Evolutionary conservation across 441 rosid species (phyloP).

Genomic region (Corymbia calophylla): DNA sequence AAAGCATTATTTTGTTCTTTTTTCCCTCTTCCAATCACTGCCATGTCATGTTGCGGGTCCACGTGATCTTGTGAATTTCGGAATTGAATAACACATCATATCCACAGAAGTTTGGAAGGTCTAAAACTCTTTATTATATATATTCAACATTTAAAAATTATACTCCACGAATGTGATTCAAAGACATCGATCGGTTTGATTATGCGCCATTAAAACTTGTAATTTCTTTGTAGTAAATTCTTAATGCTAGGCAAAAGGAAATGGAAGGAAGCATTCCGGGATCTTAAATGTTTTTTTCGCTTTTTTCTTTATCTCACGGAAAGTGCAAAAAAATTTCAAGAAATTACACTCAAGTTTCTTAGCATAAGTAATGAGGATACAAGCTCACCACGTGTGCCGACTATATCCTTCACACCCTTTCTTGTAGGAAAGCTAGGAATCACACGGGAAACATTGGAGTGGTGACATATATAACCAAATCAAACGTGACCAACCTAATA

Average conservation of each 20-base stretch:
- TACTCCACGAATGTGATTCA: not conserved
- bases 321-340: not conserved
- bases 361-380: not conserved
- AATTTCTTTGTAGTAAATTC: not conserved
- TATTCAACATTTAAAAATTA: not conserved
- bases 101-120: not conserved
- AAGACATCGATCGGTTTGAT: not conserved
- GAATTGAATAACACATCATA: not conserved
- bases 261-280: not conserved
- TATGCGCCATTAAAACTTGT: not conserved
- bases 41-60: not conserved
- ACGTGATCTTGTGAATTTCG: not conserved
- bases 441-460: not conserved
- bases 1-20: not conserved
- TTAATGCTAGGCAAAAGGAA: not conserved
- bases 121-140: not conserved
- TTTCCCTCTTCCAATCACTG: not conserved
- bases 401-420: not conserved
- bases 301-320: not conserved
- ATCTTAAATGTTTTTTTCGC: not conserved
- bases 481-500: not conserved
- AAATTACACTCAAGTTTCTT: rapidly evolving
- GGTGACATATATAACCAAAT: not conserved
- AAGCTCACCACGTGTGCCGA: not conserved
- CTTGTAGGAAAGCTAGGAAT: not conserved